Conservation (phyloP, 2,329 filamentous ascomycete genomes). For the Venturia pyrina region DNA sequence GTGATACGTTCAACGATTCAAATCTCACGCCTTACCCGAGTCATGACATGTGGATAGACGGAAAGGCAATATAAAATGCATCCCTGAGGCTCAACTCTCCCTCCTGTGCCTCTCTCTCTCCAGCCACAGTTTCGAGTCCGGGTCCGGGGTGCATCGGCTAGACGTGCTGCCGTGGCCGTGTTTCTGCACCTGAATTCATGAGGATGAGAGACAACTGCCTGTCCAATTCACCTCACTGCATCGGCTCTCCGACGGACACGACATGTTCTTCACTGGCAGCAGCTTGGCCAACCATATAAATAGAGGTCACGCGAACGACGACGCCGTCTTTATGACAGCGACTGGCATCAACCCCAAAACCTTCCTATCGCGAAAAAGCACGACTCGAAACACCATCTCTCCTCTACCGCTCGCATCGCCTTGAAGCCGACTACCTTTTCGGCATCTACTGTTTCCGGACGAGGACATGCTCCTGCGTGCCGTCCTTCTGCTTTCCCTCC, state of each 20-base stretch:
- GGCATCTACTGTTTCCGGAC: background rate
- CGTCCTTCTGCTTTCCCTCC: background rate
- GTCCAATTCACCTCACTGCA: background rate
- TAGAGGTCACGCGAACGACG: background rate
- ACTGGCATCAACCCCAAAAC: background rate
- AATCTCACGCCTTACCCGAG: background rate
- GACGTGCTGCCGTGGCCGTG: background rate
- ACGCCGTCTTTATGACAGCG: background rate
- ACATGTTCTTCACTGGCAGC: background rate
- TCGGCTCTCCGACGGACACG: background rate
- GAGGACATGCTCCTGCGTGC: background rate
- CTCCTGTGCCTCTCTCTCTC: background rate
- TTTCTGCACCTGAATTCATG: background rate
- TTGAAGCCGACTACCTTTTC: background rate
- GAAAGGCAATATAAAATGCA: background rate
- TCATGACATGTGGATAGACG: background rate
- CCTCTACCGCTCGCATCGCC: background rate
- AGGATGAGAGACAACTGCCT: background rate
- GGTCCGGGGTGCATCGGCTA: background rate
- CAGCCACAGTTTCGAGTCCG: background rate
- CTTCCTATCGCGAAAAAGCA: background rate
- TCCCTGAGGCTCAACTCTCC: slow-evolving; percentile 1
- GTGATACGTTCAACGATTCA: background rate
- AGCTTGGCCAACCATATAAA: background rate
- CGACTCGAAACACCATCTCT: background rate